Evolutionary conservation across 495 filamentous ascomycete genomes (phyloP), one percentile per base, ranked within the genome.

Genomic region (Darksidea phi): DNA sequence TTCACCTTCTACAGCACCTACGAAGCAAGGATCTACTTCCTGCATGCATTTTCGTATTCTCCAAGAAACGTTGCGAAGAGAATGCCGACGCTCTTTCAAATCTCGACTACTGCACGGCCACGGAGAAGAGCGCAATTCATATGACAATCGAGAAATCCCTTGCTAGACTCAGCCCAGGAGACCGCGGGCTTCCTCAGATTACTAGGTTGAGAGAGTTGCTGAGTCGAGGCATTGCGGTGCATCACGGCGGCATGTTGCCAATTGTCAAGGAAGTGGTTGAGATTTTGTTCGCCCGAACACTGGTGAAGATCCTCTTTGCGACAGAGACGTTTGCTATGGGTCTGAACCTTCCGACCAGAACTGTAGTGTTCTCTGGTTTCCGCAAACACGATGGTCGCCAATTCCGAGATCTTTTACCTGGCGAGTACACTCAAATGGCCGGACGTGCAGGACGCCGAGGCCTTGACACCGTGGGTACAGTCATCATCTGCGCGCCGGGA

Each of bases 271-370:
- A 98, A 74, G 82, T 97, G 28, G 94, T 98, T 6, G 94, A 98
- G 75, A 96, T 98, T 56, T 75, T 98, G 23, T 98, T 98, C 69
- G 94, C 94, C 0, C 89, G 86, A 71, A 94, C 93, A 0, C 72
- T 98, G 54, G 95, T 98, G 28, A 98, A 97, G 72, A 88, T 97
- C 13, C 81, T 98, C 15, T 98, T 98, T 69, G 94, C 94, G 0
- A 98, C 94, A 0, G 94, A 98, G 72, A 98, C 94, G 0, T 98
- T 98, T 74, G 94, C 94, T 26, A 98, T 98, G 94, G 94, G 94
- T 37, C 76, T 98, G 20, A 98, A 98, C 68, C 76, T 98, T 55
- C 94, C 94, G 13, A 98, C 94, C 7, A 83, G 94, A 63, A 98
- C 94, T 1, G 94, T 98, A 1, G 93, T 96, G 10, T 98, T 98